Base-by-base conservation (phyloP, 2,329 filamentous ascomycete genomes). In the Fusarium humuli region DNA sequence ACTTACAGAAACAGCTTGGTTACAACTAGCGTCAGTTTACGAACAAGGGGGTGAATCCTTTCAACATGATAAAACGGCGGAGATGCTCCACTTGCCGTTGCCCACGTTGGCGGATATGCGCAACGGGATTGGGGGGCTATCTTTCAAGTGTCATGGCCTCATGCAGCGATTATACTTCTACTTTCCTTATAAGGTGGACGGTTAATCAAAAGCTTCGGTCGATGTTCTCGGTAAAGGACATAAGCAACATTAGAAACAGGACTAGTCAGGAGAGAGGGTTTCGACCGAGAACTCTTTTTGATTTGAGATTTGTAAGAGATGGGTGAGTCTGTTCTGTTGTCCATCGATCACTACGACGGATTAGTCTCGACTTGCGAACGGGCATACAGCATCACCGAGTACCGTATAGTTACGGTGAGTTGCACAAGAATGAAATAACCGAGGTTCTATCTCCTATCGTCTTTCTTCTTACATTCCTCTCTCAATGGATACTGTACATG, bases 101-200 rank as follows among this genome's bases (percentile, higher is more conserved):
- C 54, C 54, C 69, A 71, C 69, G 69, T 71, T 71, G 69, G 34
- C 41, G 23, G 44, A 66, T 59, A 22, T 62, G 42, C 52, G 69
- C 69, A 55, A 72, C 25, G 65, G 67, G 69, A 71, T 71, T 71
- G 69, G 69, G 62, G 68, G 49, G 16, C 30, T 62, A 23, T 23
- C 41, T 32, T 7, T 27, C 29, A 41, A 49, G 45, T 16, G 34
- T 45, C 40, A 65, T 50, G 47, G 66, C 48, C 59, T 61, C 48
- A 48, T 60, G 42, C 46, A 50, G 27, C 54, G 37, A 57, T 30
- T 57, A 37, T 45, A 41, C 27, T n/a, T 61, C 42, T 34, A 37
- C 44, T 41, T 54, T 25, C 22, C 41, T 64, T 29, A 42, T 56
- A 25, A 48, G 61, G 46, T 67, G 55, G 44, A 27, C 29, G 25